phyloP scores from a whole-genome alignment of 306 rosid genomes.

The Trifolium subterraneum region DNA sequence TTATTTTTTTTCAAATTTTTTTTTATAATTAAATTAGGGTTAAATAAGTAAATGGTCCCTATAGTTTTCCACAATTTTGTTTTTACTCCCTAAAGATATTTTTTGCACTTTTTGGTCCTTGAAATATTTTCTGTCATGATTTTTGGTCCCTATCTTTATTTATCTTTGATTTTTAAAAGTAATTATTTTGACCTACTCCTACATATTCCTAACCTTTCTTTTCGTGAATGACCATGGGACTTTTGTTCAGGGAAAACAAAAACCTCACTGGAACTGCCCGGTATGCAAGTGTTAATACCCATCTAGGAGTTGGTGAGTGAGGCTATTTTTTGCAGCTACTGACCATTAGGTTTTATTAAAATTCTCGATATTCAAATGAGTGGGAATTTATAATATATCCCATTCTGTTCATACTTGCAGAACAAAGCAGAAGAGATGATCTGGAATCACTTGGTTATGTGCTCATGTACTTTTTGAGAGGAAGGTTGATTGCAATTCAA shows the following conservation, averaged over 20 bases:
- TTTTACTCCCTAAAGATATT: too few relatives aligned
- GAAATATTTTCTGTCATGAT: too few relatives aligned
- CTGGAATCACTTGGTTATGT: constrained; percentile 97
- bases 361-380: not conserved
- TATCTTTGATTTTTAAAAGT: too few relatives aligned
- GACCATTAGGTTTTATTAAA: constrained; percentile 32
- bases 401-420: constrained; percentile 55
- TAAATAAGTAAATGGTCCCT: too few relatives aligned
- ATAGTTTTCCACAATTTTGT: too few relatives aligned
- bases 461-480: constrained; percentile 96
- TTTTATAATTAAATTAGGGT: too few relatives aligned
- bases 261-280: constrained; percentile 99
- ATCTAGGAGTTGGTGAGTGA: constrained; percentile 93
- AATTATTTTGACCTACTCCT: constrained; percentile 18
- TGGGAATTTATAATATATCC: not conserved
- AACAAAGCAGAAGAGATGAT: constrained; percentile 99
- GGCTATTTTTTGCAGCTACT: constrained; percentile 33
- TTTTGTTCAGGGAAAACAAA: constrained; percentile 85
- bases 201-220: constrained; percentile 16
- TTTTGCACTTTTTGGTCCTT: too few relatives aligned
- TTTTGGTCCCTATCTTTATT: too few relatives aligned
- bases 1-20: too few relatives aligned
- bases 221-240: constrained; percentile 3
- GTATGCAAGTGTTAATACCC: constrained; percentile 98
- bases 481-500: constrained; percentile 67